Conservation (phyloP, 1,139 yeast genomes). For the Taphrina confusa region DNA sequence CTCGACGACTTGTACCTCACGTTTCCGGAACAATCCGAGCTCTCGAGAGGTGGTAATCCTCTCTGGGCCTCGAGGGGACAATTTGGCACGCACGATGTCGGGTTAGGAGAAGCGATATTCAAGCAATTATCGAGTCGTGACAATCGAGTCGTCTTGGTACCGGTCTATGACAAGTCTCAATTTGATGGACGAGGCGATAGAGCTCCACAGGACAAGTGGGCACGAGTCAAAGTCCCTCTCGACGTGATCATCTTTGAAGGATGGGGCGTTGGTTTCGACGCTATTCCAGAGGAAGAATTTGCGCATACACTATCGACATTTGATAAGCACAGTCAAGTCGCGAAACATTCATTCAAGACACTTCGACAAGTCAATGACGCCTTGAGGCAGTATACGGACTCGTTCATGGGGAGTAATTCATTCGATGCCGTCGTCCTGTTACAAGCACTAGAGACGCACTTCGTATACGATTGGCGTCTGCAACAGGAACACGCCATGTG, state of each 20-base stretch:
- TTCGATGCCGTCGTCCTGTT: slow-evolving; percentile 57
- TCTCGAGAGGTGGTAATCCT: slow-evolving; percentile 46
- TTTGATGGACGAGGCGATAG: slow-evolving; percentile 80
- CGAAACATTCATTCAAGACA: slow-evolving; percentile 42
- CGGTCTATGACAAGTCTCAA: slow-evolving; percentile 77
- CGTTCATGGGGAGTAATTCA: not conserved
- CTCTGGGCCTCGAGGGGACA: slow-evolving; percentile 53
- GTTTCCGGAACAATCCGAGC: slow-evolving; percentile 56
- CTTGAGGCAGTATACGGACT: slow-evolving; percentile 51
- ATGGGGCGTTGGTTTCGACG: slow-evolving; percentile 81
- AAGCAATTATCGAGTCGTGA: slow-evolving; percentile 43
- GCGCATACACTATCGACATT: not conserved
- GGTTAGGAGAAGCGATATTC: slow-evolving; percentile 47
- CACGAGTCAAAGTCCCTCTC: slow-evolving; percentile 43
- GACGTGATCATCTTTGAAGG: slow-evolving; percentile 84
- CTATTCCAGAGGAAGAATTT: slow-evolving; percentile 43
- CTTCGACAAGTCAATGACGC: slow-evolving; percentile 44
- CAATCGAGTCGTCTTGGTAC: slow-evolving; percentile 51
- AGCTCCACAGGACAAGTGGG: slow-evolving; percentile 45
- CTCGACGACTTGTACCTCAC: slow-evolving; percentile 85
- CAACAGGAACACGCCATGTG: slow-evolving; percentile 80
- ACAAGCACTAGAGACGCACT: slow-evolving; percentile 59
- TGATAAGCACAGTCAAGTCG: slow-evolving; percentile 28
- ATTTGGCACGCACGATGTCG: slow-evolving; percentile 90
- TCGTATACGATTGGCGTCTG: slow-evolving; percentile 77